Conservation (phyloP, 352 stramenopile species). For the Globisporangium spiculum region DNA sequence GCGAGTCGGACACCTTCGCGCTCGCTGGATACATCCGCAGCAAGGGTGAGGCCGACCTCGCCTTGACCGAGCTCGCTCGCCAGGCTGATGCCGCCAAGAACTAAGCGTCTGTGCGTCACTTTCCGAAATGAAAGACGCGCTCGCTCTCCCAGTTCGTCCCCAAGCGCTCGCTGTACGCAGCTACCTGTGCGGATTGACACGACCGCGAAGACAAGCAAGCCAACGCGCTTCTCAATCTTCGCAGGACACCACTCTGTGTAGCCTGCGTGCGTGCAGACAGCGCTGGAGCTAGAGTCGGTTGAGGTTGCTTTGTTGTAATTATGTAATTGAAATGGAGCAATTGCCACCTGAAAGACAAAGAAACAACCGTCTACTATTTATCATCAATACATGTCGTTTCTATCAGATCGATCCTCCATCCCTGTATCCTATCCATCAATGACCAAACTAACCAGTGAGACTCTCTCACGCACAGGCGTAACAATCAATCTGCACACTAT, state of each 20-base stretch:
- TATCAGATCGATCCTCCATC: neutral
- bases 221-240: neutral
- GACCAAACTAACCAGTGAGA: too few species aligned
- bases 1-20: slow-evolving; percentile 94
- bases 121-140: neutral
- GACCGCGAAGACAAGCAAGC: neutral
- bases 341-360: slow-evolving; percentile 9
- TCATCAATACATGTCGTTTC: slow-evolving; percentile 9
- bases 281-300: slow-evolving; percentile 18
- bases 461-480: too few species aligned
- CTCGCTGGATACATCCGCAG: slow-evolving; percentile 96
- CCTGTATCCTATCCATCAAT: neutral
- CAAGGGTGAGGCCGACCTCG: slow-evolving; percentile 95
- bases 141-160: neutral
- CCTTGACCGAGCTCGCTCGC: slow-evolving; percentile 82
- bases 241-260: neutral
- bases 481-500: too few species aligned
- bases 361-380: slow-evolving; percentile 10
- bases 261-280: too few species aligned
- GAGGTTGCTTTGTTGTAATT: slow-evolving; percentile 16
- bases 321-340: slow-evolving; percentile 18
- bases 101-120: slow-evolving; percentile 29
- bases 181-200: neutral
- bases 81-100: slow-evolving; percentile 81
- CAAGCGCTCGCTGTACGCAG: slow-evolving; percentile 3